Percentiles rank a stretch among this genome's conserved stretches.
These are phyloP conservation scores for Blastobotrys buckinghamii DNA, from an alignment of 1,139 yeast species.

Conservation along the genomic window DNA sequence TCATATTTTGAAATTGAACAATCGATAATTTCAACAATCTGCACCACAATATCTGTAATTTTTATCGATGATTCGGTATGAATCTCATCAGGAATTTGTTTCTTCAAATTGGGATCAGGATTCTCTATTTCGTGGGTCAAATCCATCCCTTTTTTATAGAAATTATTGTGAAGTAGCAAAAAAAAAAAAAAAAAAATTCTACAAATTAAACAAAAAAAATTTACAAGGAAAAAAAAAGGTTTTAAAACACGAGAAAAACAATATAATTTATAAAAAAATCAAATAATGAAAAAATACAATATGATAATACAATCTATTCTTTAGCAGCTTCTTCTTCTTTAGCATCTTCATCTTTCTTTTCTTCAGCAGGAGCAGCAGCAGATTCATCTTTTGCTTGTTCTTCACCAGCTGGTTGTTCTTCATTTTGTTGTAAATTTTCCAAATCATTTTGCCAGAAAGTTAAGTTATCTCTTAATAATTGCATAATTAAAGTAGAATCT, in stretches of 20 bases:
- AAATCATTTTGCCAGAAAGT: conserved; percentile 97
- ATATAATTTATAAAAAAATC: not conserved
- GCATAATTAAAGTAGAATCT: conserved; percentile 98
- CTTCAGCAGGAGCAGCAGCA: conserved; percentile 4
- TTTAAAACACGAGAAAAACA: not conserved
- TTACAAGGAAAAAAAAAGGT: not conserved
- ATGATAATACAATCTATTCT: not conserved
- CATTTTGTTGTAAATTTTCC: conserved; percentile 57
- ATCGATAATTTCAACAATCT: conserved; percentile 21
- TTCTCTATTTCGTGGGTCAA: too few relatives aligned
- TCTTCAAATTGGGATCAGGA: too few relatives aligned
- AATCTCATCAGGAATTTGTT: not conserved
- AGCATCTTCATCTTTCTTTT: conserved; percentile 6
- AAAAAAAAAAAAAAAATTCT: not conserved
- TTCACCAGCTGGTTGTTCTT: conserved; percentile 35
- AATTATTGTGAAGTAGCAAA: not conserved
- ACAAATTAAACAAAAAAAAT: not conserved
- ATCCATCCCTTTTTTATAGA: too few relatives aligned
- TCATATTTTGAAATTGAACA: conserved; percentile 22
- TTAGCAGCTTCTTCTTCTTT: not conserved
- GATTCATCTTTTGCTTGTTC: too few relatives aligned
- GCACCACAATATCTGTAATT: conserved; percentile 19
- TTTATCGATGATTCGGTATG: not conserved
- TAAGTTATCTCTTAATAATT: conserved; percentile 95
- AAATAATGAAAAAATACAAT: not conserved